Percentiles rank a stretch among this genome's conserved stretches.
These are phyloP conservation scores for Neophaeococcomyces mojaviensis DNA, from an alignment of 2,329 filamentous ascomycete genomes.

Conservation along the genomic window DNA sequence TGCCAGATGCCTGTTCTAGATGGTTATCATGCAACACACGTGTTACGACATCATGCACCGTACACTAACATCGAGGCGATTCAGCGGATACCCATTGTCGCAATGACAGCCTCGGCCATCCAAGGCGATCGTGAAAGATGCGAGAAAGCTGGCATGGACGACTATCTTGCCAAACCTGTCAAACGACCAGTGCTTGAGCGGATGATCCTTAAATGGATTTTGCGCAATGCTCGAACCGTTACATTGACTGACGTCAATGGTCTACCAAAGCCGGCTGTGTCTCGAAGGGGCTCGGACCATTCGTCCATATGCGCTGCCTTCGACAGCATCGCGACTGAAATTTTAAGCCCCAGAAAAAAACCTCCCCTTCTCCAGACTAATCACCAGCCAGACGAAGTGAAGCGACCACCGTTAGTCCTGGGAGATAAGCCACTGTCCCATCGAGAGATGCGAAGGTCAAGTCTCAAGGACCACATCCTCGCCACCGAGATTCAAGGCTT, in stretches of 20 bases:
- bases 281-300: conserved; percentile 14
- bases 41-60: conserved; percentile 60
- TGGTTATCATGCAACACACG: conserved; percentile 68
- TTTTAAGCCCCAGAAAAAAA: conserved; percentile 3
- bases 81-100: conserved; percentile 63
- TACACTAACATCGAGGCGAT: conserved; percentile 52
- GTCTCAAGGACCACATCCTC: conserved; percentile 25
- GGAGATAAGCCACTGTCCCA: conserved; percentile 24
- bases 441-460: conserved; percentile 18
- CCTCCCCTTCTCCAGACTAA: neutral
- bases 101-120: conserved; percentile 75
- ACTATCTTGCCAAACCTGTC: conserved; percentile 67
- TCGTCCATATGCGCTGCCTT: conserved; percentile 19
- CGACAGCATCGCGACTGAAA: conserved; percentile 17
- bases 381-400: neutral
- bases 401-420: conserved; percentile 10
- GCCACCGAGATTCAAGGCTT: conserved; percentile 10
- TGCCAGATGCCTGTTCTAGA: conserved; percentile 71
- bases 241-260: neutral
- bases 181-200: conserved; percentile 59
- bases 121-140: conserved; percentile 71
- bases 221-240: conserved; percentile 19
- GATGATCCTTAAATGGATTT: conserved; percentile 64
- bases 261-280: conserved; percentile 6
- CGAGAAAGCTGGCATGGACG: conserved; percentile 66